Percentiles rank a stretch among this genome's conserved stretches.
Evolutionary conservation across 352 stramenopile species (phyloP).

Genomic region (Thalassiosira exigua): DNA sequence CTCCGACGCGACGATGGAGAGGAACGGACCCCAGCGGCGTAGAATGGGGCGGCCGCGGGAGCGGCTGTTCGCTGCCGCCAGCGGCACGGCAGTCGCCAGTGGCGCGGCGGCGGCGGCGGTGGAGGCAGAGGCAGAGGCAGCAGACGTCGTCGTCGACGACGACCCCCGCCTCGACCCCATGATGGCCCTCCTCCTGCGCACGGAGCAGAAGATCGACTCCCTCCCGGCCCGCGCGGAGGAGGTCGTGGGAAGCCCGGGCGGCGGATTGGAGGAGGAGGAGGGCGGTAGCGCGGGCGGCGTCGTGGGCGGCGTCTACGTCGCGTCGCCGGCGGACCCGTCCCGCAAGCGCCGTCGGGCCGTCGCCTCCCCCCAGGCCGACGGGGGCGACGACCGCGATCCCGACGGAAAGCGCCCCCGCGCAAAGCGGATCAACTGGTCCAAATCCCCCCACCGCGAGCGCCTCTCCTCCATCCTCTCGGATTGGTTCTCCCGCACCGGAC

Average conservation of each 20-base stretch:
- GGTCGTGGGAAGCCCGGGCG: not conserved
- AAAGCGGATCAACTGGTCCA: constrained; percentile 41
- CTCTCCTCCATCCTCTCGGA: constrained; percentile 10
- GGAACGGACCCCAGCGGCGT: no score
- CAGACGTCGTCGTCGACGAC: no score
- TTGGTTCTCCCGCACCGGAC: constrained; percentile 14
- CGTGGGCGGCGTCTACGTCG: no score
- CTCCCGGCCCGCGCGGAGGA: not conserved
- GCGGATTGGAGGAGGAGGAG: not conserved
- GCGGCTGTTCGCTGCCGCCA: no score
- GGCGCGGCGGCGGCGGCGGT: no score
- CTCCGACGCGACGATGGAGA: no score
- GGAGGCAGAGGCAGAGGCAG: no score
- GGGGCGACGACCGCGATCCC: not conserved
- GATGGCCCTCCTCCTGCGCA: constrained; percentile 14
- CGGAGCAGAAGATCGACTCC: constrained; percentile 22
- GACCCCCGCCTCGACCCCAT: no score
- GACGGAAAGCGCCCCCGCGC: not conserved
- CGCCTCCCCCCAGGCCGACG: not conserved
- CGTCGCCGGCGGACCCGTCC: no score
- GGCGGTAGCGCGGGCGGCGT: not conserved
- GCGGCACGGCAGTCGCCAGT: no score
- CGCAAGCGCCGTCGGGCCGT: no score
- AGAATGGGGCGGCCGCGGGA: no score
- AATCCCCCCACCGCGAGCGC: constrained; percentile 35